Percentiles rank a stretch among this genome's conserved stretches.
Conservation (phyloP, 2,329 filamentous ascomycete species). For the Leptographium procerum region DNA sequence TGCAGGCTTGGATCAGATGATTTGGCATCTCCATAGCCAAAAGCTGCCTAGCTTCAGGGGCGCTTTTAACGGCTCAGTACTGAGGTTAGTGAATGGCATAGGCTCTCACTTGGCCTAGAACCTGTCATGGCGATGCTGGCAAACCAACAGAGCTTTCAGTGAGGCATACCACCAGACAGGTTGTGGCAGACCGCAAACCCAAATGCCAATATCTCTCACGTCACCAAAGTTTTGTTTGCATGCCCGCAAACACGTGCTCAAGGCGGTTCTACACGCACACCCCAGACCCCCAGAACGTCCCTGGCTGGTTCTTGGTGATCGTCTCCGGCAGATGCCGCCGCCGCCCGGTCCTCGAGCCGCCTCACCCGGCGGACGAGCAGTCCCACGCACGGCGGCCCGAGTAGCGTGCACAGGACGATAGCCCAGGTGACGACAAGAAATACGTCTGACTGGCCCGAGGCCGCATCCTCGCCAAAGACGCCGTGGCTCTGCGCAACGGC, state of each 20-base stretch:
- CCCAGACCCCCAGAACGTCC: constrained; percentile 2
- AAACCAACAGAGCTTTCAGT: no score
- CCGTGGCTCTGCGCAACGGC: constrained; percentile 48
- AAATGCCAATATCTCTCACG: no score
- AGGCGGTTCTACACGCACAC: neutral
- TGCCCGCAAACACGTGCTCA: neutral
- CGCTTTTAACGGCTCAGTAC: no score
- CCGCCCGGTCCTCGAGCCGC: constrained; percentile 13
- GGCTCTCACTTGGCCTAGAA: no score
- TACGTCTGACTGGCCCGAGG: constrained; percentile 23
- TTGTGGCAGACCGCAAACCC: no score
- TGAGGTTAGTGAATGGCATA: no score
- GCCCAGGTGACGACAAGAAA: constrained; percentile 46
- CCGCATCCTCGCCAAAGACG: constrained; percentile 21
- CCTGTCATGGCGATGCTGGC: no score
- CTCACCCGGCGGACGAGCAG: constrained; percentile 32
- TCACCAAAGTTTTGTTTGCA: no score
- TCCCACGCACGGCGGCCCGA: constrained; percentile 38
- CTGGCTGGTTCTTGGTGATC: neutral
- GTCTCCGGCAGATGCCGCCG: neutral
- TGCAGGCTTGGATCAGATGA: no score
- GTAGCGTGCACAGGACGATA: constrained; percentile 41
- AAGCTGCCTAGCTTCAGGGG: no score
- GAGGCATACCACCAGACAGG: no score
- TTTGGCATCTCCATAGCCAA: no score